Evolutionary conservation across 2,329 filamentous ascomycete species (phyloP), one percentile per base, ranked within the genome.

Genomic region (Cladosporium sp.): DNA sequence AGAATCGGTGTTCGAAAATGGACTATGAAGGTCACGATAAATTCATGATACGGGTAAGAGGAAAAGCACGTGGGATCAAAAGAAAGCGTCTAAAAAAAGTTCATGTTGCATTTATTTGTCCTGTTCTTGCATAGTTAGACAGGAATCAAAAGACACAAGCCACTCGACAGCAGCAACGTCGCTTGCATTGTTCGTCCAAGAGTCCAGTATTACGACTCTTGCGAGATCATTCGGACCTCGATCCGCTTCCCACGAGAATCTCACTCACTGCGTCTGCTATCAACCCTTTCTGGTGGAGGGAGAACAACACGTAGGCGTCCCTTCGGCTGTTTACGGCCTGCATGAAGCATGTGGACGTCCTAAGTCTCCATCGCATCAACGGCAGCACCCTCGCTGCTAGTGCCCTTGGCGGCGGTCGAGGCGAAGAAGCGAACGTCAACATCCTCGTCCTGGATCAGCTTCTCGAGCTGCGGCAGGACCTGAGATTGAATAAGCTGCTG

Each of bases 381-480:
- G 38, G 43, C 51, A 54, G 25, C 54, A 9, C 56, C 60, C 47
- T 56, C 43, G 38, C 51, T 40, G 52, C 62, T 71, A 66, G 70
- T 80, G 56, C 73, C 73, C 68, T 80, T 86, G 61, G 88, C 88
- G 51, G 94, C 93, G 64, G 90, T 95, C 62, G 92, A 96, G 64
- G 94, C 94, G 78, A 96, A 99, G 81, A 93, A 99, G 75, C 94
- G 87, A 70, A 99, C 94, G 78, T 99, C 94, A 67, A 97, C 93
- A 78, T 99, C 94, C 66, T 95, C 90, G 73, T 99, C 94, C 78
- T 93, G 89, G 80, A 97, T 92, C 70, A 99, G 82, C 81, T 97
- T 97, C 80, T 93, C 89, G 67, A 99, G 79, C 73, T 91, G 93
- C 25, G 93, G 92, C 71, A 96, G 78, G 72, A 97, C 88, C 71